Percentiles rank a stretch among this genome's conserved stretches.
Evolutionary conservation across 2,329 filamentous ascomycete species (phyloP).

Genomic region (Aspergillus proliferans): DNA sequence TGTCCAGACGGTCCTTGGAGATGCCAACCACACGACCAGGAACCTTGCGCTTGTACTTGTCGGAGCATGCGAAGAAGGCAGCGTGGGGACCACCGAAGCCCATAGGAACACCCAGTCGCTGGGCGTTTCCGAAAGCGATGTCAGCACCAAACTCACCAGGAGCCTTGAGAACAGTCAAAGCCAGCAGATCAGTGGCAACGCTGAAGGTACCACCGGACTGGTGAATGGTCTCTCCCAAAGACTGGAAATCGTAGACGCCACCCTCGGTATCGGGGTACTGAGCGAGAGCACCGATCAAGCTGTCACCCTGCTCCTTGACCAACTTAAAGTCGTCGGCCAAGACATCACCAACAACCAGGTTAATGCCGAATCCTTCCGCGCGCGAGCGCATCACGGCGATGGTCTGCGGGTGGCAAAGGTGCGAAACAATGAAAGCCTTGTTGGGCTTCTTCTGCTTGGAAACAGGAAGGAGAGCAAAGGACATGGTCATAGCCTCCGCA

Average conservation of each 20-base stretch:
- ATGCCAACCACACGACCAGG: conserved; percentile 85
- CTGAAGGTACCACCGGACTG: conserved; percentile 71
- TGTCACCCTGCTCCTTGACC: conserved; percentile 68
- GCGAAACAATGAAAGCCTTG: conserved; percentile 79
- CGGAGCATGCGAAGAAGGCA: conserved; percentile 87
- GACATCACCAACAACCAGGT: conserved; percentile 66
- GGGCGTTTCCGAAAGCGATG: conserved; percentile 87
- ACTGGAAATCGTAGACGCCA: conserved; percentile 67
- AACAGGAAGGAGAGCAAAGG: conserved; percentile 66
- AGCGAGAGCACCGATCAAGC: conserved; percentile 82
- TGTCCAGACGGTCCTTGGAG: conserved; percentile 81
- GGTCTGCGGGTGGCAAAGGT: conserved; percentile 78
- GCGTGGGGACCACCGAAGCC: conserved; percentile 93
- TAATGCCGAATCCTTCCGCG: conserved; percentile 86
- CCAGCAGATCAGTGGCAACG: conserved; percentile 82
- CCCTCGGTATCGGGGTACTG: conserved; percentile 92
- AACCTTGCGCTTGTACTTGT: conserved; percentile 91
- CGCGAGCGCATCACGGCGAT: conserved; percentile 76
- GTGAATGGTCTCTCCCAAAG: conserved; percentile 71
- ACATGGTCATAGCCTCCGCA: conserved; percentile 92
- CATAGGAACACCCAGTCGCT: conserved; percentile 85
- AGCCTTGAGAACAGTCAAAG: conserved; percentile 77
- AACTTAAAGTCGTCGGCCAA: conserved; percentile 57
- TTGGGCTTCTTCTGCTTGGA: conserved; percentile 66
- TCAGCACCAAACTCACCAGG: conserved; percentile 94